Percentiles rank a stretch among this genome's conserved stretches.
Evolutionary conservation across 305 asterid genomes (phyloP).

Genomic region (Fraxinus nigra): DNA sequence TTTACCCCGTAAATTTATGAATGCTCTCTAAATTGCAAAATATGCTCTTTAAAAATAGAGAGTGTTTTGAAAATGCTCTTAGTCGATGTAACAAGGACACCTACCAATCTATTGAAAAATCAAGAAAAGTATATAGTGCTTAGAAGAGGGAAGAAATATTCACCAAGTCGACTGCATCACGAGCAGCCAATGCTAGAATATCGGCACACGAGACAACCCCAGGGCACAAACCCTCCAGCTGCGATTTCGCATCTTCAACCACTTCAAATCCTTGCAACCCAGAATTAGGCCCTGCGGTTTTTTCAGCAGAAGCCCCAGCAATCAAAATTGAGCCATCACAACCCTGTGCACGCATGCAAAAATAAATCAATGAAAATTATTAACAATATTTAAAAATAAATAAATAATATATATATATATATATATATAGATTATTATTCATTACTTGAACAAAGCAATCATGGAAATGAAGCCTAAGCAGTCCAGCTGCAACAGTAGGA

Average conservation of each 20-base stretch:
- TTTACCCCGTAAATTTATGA: no score
- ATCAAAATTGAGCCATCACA: slow-evolving; percentile 69
- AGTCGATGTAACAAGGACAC: not conserved
- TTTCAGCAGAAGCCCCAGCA: slow-evolving; percentile 42
- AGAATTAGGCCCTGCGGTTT: slow-evolving; percentile 44
- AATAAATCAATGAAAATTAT: not conserved
- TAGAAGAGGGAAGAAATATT: not conserved
- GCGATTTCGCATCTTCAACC: slow-evolving; percentile 63
- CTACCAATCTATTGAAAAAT: not conserved
- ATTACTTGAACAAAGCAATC: slow-evolving; percentile 72
- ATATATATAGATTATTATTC: not conserved
- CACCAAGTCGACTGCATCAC: slow-evolving; percentile 67
- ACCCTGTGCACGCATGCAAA: slow-evolving; percentile 38
- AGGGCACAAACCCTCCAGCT: slow-evolving; percentile 60
- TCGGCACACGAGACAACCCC: slow-evolving; percentile 75
- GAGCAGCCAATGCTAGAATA: slow-evolving; percentile 67
- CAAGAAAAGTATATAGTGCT: not conserved
- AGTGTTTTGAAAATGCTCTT: not conserved
- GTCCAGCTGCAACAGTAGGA: slow-evolving; percentile 55
- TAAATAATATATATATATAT: not conserved
- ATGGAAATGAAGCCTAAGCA: slow-evolving; percentile 79
- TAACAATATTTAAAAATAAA: not conserved
- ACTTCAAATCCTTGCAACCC: slow-evolving; percentile 67
- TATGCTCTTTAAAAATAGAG: no score
- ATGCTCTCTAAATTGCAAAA: no score